Evolutionary conservation across 2,329 filamentous ascomycete species (phyloP), one percentile per base, ranked within the genome.

Genomic region (Claviceps citrina): DNA sequence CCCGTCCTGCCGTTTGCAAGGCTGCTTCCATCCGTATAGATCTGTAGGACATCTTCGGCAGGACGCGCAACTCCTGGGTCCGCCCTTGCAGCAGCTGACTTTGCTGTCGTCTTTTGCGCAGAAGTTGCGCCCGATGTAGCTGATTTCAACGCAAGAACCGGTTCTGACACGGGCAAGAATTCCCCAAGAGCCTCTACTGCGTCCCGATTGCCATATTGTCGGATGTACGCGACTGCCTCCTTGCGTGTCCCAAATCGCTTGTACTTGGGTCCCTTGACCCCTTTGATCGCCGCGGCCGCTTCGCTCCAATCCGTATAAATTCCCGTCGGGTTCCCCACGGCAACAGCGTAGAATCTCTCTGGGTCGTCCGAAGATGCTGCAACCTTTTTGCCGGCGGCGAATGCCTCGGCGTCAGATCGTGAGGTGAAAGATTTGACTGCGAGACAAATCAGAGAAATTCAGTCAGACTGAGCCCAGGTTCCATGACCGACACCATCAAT

Each of bases 181-280:
- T 54, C 54, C 18, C 62, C 62, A 31, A 67, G 51, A 3, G 57
- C 58, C 31, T 63, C 54, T 33, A 65, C 59, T 3, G 65, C 62
- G n/a, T 62, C 61, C 16, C 55, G 56, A 44, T 60, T 64, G n/a
- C 64, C 65, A 39, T 62, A 59, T 47, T 61, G 53, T 44, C 60
- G 62, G 39, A 94, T 82, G 55, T 83, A 95, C 16, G 74, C 74
- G 52, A 89, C 76, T 0, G 89, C 89, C 57, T 93, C 85, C 42
- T 67, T 68, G 20, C 70, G 67, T 1, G 73, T 81, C 4, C 63
- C 58, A 47, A 86, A 87, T 45, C 73, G 80, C 58, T 79, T 82
- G 57, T 81, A 76, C 49, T 76, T 76, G 31, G 74, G 73, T 5
- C 76, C 77, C 49, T 79, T 79, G 54, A 78, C 79, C 2, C 81